Conservation (phyloP, 2,329 filamentous ascomycete genomes). For the Dothidotthia symphoricarpi region DNA sequence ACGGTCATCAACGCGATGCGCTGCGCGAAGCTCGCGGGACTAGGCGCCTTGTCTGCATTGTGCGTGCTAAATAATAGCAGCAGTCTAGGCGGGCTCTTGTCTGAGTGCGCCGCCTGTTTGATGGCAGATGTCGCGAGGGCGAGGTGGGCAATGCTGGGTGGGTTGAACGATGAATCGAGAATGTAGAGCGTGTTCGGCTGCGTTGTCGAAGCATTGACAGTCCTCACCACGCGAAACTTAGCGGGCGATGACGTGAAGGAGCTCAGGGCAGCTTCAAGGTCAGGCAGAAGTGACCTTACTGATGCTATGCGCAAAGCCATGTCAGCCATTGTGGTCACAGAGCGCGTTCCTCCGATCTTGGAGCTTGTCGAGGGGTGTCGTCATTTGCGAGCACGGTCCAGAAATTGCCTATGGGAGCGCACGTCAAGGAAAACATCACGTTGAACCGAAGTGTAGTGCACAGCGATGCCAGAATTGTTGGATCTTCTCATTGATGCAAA, state of each 20-base stretch:
- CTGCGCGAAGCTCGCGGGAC: slow-evolving; percentile 66
- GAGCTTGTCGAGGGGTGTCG: neutral
- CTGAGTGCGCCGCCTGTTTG: slow-evolving; percentile 35
- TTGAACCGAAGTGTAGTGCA: too few species aligned
- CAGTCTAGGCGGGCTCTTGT: slow-evolving; percentile 46
- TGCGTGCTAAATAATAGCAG: slow-evolving; percentile 62
- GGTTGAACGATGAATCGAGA: slow-evolving; percentile 66
- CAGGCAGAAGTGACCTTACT: slow-evolving; percentile 30
- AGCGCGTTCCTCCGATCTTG: neutral
- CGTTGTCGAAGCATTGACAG: slow-evolving; percentile 30
- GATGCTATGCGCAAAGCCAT: slow-evolving; percentile 33
- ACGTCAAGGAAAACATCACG: too few species aligned
- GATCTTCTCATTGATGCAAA: too few species aligned
- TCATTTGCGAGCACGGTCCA: neutral
- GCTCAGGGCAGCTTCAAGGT: slow-evolving; percentile 33
- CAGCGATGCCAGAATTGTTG: too few species aligned
- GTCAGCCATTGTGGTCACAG: neutral
- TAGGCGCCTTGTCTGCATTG: slow-evolving; percentile 65
- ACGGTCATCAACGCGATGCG: slow-evolving; percentile 69
- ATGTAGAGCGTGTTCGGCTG: slow-evolving; percentile 55
- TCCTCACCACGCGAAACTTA: slow-evolving; percentile 38
- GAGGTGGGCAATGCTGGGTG: slow-evolving; percentile 60
- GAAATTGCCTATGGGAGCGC: too few species aligned
- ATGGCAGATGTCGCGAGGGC: slow-evolving; percentile 56
- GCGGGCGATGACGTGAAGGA: slow-evolving; percentile 34